A percentile compares a stretch with the other conserved stretches of the same genome.
Evolutionary conservation across 176 grass and related monocot genomes (phyloP).

Genomic region (Oryza glaberrima): DNA sequence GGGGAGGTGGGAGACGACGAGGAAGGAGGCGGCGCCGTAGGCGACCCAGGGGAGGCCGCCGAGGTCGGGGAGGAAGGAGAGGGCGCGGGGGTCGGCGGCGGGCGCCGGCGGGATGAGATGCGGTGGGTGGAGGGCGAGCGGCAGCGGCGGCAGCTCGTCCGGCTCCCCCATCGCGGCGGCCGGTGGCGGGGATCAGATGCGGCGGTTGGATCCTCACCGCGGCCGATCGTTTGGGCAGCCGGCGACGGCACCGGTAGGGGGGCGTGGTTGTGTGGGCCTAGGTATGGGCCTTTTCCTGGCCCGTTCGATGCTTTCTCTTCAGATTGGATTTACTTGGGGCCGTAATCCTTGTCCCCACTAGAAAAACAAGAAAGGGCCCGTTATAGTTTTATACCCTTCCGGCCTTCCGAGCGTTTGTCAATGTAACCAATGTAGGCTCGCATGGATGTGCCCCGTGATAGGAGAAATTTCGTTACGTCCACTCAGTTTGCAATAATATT

Average conservation of each 20-base stretch:
- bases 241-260: not conserved
- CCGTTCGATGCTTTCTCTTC: too few relatives aligned
- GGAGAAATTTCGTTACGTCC: too few relatives aligned
- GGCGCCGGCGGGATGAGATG: slow-evolving; percentile 80
- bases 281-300: too few relatives aligned
- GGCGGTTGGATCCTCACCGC: slow-evolving; percentile 17
- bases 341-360: too few relatives aligned
- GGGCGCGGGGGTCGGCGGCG: slow-evolving; percentile 53
- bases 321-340: too few relatives aligned
- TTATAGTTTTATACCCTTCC: too few relatives aligned
- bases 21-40: slow-evolving; percentile 71
- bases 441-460: too few relatives aligned
- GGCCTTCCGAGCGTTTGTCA: too few relatives aligned
- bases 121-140: slow-evolving; percentile 60
- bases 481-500: too few relatives aligned
- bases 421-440: too few relatives aligned
- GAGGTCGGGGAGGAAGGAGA: slow-evolving; percentile 80
- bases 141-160: slow-evolving; percentile 45
- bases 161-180: slow-evolving; percentile 36
- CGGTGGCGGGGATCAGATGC: not conserved
- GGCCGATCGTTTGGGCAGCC: slow-evolving; percentile 32
- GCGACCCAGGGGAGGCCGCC: slow-evolving; percentile 80
- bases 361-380: too few relatives aligned
- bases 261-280: too few relatives aligned
- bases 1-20: slow-evolving; percentile 72